Evolutionary conservation across 495 filamentous ascomycete species (phyloP).

Genomic region (Penicillium manginii): DNA sequence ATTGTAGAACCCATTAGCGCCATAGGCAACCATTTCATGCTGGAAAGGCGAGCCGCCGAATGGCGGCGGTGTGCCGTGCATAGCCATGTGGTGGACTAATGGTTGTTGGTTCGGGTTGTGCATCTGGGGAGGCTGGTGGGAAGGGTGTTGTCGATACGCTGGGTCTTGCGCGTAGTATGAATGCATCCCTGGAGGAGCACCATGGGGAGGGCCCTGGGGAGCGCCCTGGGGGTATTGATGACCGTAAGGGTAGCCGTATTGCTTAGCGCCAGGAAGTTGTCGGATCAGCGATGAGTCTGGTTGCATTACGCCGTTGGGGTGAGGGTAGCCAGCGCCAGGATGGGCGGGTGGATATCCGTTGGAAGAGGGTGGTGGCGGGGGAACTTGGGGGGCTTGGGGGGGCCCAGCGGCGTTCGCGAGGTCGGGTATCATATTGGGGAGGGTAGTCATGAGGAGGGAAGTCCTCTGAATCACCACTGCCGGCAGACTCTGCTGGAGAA

Average conservation of each 20-base stretch:
- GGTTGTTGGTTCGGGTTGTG: constrained; percentile 35
- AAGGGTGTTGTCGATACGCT: constrained; percentile 30
- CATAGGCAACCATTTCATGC: constrained; percentile 58
- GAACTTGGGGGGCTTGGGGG: constrained; percentile 35
- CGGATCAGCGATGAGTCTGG: constrained; percentile 48
- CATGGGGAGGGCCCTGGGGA: constrained; percentile 35
- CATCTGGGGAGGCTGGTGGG: constrained; percentile 31
- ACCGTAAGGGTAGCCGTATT: constrained; percentile 43
- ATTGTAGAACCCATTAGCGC: constrained; percentile 48
- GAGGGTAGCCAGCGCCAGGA: constrained; percentile 26
- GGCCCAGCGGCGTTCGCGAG: constrained; percentile 43
- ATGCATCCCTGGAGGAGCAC: constrained; percentile 28
- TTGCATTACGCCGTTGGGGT: constrained; percentile 36
- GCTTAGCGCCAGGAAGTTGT: constrained; percentile 36
- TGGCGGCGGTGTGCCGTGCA: constrained; percentile 32
- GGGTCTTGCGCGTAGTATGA: constrained; percentile 44
- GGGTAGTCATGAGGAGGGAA: constrained; percentile 40
- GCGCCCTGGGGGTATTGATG: constrained; percentile 38
- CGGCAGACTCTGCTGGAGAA: constrained; percentile 56
- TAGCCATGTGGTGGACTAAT: constrained; percentile 33
- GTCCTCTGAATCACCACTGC: constrained; percentile 60
- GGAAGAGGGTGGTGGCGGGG: constrained; percentile 24
- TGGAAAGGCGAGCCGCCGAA: constrained; percentile 41
- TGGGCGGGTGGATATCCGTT: constrained; percentile 28
- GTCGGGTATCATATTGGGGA: constrained; percentile 36